These are phyloP conservation scores for Sphaceloma murrayae DNA, from an alignment of 2,329 filamentous ascomycete species.

Conservation along the genomic window DNA sequence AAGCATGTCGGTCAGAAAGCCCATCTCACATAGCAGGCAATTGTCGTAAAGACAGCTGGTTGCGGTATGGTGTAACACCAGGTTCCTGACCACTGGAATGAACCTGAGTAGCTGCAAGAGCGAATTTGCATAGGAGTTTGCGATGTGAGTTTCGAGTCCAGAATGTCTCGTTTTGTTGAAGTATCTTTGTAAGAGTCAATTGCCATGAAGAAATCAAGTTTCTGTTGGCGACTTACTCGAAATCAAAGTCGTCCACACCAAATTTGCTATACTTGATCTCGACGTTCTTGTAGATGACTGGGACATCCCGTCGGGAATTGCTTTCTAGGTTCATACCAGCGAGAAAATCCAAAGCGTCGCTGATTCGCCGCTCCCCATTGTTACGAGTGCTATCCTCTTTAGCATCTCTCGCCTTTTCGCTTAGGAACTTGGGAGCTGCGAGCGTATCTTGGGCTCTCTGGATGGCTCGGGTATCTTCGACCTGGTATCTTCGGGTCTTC, in stretches of 20 bases:
- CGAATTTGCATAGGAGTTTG: constrained; percentile 92
- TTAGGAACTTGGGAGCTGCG: constrained; percentile 83
- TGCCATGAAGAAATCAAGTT: not conserved
- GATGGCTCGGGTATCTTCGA: constrained; percentile 42
- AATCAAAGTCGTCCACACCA: constrained; percentile 98
- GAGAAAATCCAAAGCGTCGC: constrained; percentile 55
- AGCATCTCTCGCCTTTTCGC: constrained; percentile 69
- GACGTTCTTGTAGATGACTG: constrained; percentile 81
- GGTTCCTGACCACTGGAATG: constrained; percentile 76
- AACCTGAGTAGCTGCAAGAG: constrained; percentile 87
- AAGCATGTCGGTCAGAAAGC: constrained; percentile 95
- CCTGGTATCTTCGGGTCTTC: constrained; percentile 68
- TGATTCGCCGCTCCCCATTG: constrained; percentile 35
- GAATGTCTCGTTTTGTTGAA: constrained; percentile 92
- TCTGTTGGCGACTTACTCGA: constrained; percentile 57
- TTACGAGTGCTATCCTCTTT: constrained; percentile 44
- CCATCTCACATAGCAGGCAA: constrained; percentile 87
- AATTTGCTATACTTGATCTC: constrained; percentile 99
- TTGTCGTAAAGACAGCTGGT: constrained; percentile 71
- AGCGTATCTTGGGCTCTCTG: constrained; percentile 51
- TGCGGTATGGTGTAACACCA: constrained; percentile 80
- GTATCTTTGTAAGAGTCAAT: constrained; percentile 47
- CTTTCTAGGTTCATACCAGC: constrained; percentile 60
- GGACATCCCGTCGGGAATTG: constrained; percentile 69
- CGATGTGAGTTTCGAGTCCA: constrained; percentile 88